These are phyloP conservation scores for Quercus tomentella DNA, from an alignment of 331 rosid species.

Conservation along the genomic window DNA sequence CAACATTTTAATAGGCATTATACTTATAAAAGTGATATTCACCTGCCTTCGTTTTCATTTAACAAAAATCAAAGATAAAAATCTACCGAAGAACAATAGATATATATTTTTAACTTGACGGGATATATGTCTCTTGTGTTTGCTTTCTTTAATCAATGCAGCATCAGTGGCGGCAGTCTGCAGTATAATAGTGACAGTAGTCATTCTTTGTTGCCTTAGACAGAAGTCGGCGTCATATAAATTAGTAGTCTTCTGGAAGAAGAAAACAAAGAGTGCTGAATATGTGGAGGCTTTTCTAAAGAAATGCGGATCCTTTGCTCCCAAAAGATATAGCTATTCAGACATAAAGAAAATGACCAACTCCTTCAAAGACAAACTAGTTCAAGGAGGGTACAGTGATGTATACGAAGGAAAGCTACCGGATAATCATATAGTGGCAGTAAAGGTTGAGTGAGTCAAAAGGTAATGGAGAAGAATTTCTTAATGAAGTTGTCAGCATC, in stretches of 20 bases:
- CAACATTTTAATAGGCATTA: no score
- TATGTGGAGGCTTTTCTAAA: background rate
- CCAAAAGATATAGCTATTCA: background rate
- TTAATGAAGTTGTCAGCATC: conserved; percentile 23
- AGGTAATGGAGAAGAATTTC: conserved; percentile 11
- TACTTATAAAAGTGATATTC: no score
- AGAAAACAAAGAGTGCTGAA: no score
- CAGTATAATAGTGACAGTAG: background rate
- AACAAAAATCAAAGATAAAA: no score
- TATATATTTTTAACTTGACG: background rate
- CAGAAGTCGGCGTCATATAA: background rate
- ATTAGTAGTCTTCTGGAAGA: background rate
- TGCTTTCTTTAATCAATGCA: background rate
- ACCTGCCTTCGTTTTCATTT: accelerated
- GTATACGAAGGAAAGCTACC: conserved; percentile 23
- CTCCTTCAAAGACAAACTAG: background rate
- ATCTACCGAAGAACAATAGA: no score
- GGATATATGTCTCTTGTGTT: background rate
- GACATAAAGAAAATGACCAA: conserved; percentile 3
- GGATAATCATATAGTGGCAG: conserved; percentile 10
- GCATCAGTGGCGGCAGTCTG: background rate
- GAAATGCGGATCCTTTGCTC: background rate
- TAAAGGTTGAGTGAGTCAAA: background rate
- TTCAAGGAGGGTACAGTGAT: conserved; percentile 14
- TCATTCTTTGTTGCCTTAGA: background rate